Percentiles rank a stretch among this genome's conserved stretches.
phyloP scores from a whole-genome alignment of 2,329 filamentous ascomycete genomes.

The Diatrype stigma region DNA sequence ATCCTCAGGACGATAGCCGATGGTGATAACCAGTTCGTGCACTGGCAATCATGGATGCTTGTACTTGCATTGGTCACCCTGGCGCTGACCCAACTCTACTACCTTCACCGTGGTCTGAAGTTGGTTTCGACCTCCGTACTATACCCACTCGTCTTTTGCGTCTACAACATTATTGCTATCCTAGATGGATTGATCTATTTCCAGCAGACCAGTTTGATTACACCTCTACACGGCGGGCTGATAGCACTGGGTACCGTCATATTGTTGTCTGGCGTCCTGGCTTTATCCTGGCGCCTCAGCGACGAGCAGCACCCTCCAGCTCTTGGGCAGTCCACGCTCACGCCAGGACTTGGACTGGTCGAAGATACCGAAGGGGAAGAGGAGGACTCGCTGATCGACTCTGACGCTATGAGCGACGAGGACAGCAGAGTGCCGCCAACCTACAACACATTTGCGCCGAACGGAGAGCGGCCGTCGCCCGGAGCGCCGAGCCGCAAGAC shows the following conservation, averaged over 20 bases:
- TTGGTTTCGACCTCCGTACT: conserved; percentile 92
- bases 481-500: conserved; percentile 41
- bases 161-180: conserved; percentile 99
- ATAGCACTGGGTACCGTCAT: conserved; percentile 85
- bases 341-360: conserved; percentile 78
- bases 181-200: conserved; percentile 97
- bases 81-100: conserved; percentile 89
- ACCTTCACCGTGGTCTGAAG: conserved; percentile 88
- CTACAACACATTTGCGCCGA: conserved; percentile 46
- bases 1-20: conserved; percentile 82
- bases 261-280: conserved; percentile 80
- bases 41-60: conserved; percentile 93
- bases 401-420: conserved; percentile 41
- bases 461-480: conserved; percentile 34
- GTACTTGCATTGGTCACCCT: conserved; percentile 75
- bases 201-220: conserved; percentile 77
- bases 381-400: conserved; percentile 51
- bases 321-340: conserved; percentile 64
- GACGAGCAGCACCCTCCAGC: conserved; percentile 64
- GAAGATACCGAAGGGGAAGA: conserved; percentile 64
- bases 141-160: conserved; percentile 95
- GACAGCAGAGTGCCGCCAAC: conserved; percentile 33
- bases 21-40: conserved; percentile 85
- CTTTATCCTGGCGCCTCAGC: conserved; percentile 88
- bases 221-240: conserved; percentile 68